Evolutionary conservation across 176 grass and related monocot species (phyloP), one percentile per base, ranked within the genome.

Genomic region (Echinochloa phyllopogon): DNA sequence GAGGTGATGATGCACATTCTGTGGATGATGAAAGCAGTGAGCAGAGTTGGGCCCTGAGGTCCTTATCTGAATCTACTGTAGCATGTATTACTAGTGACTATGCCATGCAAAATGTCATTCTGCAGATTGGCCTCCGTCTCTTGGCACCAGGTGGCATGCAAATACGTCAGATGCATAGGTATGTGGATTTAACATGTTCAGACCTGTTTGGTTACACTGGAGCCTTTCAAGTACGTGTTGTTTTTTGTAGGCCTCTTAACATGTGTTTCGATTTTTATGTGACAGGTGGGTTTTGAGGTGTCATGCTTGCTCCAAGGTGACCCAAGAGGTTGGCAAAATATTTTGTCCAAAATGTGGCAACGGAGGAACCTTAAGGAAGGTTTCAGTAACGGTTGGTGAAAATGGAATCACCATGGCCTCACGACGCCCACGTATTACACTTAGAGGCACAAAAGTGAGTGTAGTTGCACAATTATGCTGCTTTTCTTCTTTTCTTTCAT

Each of bases 291-390:
- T 99, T 90, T 59, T 99, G 90, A 96, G 93, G 89, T 99, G 96
- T 18, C 96, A 99, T 91, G 96, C 96, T 78, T 99, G 96, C 79
- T 90, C 79, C 68, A 96, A 96, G 48, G 90, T 99, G 74, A 99
- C 96, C 20, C 96, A 99, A 91, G 96, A 96, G 90, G 92, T 96
- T 73, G 96, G 96, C 4, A 93, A 92, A 76, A 96, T 99, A 87
- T 99, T 99, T 71, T 99, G 96, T 59, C 96, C 96, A 17, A 96
- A 99, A 61, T 99, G 96, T 90, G 96, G 96, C 58, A 99, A 96
- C 50, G 96, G 96, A 47, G 96, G 96, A 20, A 99, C 96, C 45
- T 91, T 99, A 69, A 67, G 96, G 1, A 99, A 99, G 80, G 96
- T 96, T 64, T 99, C 96, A 40, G 91, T 99, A 67, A 99, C 90